phyloP scores from a whole-genome alignment of 257 asterid species.

The Euphrasia confusa region DNA sequence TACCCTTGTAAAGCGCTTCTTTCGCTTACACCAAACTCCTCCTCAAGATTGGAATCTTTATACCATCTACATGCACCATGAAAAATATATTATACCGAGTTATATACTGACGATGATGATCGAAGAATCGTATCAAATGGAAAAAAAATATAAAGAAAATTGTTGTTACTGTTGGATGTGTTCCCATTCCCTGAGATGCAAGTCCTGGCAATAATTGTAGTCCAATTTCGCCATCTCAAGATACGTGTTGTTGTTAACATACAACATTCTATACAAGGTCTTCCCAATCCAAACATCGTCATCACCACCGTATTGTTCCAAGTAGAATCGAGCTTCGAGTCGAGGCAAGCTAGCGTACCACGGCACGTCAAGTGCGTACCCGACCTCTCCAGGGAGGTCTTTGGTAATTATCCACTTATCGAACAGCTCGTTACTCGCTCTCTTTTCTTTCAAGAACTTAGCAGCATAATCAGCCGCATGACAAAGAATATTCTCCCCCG shows the following conservation, averaged over 20 bases:
- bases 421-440: slow-evolving; percentile 47
- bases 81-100: background rate
- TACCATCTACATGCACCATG: slow-evolving; percentile 53
- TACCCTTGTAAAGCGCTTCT: slow-evolving; percentile 35
- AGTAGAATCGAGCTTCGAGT: slow-evolving; percentile 59
- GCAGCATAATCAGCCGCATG: slow-evolving; percentile 45
- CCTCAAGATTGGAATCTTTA: slow-evolving; percentile 31
- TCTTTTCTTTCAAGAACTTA: slow-evolving; percentile 42
- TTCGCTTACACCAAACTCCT: slow-evolving; percentile 42
- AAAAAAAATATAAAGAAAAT: background rate
- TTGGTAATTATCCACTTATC: slow-evolving; percentile 97
- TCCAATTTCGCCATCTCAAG: slow-evolving; percentile 71
- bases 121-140: background rate
- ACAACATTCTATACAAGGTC: slow-evolving; percentile 79
- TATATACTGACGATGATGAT: no score
- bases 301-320: slow-evolving; percentile 81
- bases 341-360: slow-evolving; percentile 81
- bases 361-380: slow-evolving; percentile 66
- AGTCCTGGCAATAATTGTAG: slow-evolving; percentile 61
- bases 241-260: slow-evolving; percentile 56
- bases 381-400: slow-evolving; percentile 88
- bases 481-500: slow-evolving; percentile 48
- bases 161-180: slow-evolving; percentile 46
- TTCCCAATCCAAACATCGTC: slow-evolving; percentile 96
- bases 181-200: slow-evolving; percentile 69